Conservation (phyloP, 495 filamentous ascomycete genomes). For the Aspergillus sclerotiicarbonarius region DNA sequence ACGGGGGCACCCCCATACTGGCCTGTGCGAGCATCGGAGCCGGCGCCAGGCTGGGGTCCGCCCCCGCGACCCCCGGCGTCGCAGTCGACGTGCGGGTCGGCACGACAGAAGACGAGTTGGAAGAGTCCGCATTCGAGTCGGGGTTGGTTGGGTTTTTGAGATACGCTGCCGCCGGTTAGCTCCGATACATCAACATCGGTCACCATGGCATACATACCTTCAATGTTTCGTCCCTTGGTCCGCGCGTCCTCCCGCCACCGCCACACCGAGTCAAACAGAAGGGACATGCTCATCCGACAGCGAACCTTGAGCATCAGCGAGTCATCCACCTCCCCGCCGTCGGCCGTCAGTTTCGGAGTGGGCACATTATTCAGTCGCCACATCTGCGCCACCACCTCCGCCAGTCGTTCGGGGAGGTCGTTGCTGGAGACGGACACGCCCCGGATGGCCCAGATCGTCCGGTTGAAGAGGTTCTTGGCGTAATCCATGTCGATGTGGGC, state of each 20-base stretch:
- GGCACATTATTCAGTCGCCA: conserved; percentile 71
- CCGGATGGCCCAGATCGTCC: conserved; percentile 73
- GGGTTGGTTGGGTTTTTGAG: conserved; percentile 86
- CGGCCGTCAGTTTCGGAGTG: conserved; percentile 28
- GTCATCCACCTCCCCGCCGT: conserved; percentile 57
- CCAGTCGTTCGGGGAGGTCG: conserved; percentile 79
- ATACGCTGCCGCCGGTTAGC: conserved; percentile 48
- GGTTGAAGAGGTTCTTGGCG: conserved; percentile 71
- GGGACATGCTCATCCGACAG: conserved; percentile 88
- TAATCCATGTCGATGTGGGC: conserved; percentile 68
- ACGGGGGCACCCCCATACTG: conserved; percentile 30
- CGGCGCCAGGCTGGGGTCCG: conserved; percentile 49
- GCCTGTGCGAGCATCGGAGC: conserved; percentile 38
- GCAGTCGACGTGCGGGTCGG: conserved; percentile 30
- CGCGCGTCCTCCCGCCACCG: conserved; percentile 88
- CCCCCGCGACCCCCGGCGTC: conserved; percentile 36
- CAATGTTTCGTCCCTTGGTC: conserved; percentile 73
- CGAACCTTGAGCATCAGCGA: conserved; percentile 78
- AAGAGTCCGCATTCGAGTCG: conserved; percentile 71
- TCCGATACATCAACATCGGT: background rate
- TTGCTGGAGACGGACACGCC: conserved; percentile 77
- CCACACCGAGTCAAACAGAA: conserved; percentile 91
- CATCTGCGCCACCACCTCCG: conserved; percentile 88
- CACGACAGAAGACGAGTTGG: conserved; percentile 57
- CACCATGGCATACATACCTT: conserved; percentile 58